Conservation (phyloP, 2,329 filamentous ascomycete genomes). For the Meredithiella fracta region DNA sequence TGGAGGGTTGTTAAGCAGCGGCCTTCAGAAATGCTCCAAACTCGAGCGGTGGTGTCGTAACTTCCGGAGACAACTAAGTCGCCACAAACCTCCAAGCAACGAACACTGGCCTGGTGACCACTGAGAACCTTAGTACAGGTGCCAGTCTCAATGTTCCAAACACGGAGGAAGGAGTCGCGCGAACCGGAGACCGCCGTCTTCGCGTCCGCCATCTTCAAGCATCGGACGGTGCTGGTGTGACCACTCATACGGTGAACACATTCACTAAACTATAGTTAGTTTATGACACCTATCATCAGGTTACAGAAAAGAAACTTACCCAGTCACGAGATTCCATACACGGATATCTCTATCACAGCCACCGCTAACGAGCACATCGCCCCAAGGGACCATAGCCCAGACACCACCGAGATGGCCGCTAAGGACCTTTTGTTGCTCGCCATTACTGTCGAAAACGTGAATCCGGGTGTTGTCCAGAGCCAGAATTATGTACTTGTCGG, state of each 20-base stretch:
- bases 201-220: conserved; percentile 90
- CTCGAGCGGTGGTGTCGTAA: conserved; percentile 90
- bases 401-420: conserved; percentile 98
- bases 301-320: conserved; percentile 40
- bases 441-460: conserved; percentile 89
- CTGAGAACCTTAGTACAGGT: conserved; percentile 82
- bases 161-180: conserved; percentile 78
- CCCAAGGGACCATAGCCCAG: conserved; percentile 99
- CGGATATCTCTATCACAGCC: conserved; percentile 93
- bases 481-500: conserved; percentile 90
- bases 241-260: conserved; percentile 70
- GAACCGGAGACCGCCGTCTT: conserved; percentile 94
- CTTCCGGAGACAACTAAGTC: conserved; percentile 96
- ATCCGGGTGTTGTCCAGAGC: conserved; percentile 97
- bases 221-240: conserved; percentile 91
- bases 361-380: conserved; percentile 83
- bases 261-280: conserved; percentile 11
- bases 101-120: conserved; percentile 86
- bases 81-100: conserved; percentile 88
- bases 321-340: conserved; percentile 90
- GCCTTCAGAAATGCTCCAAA: conserved; percentile 96
- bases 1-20: conserved; percentile 77
- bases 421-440: conserved; percentile 71
- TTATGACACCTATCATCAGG: not conserved
- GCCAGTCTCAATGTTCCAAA: conserved; percentile 86